Evolutionary conservation across 345 rosid genomes (phyloP), one percentile per base, ranked within the genome.

Genomic region (Rhodomyrtus tomentosa): DNA sequence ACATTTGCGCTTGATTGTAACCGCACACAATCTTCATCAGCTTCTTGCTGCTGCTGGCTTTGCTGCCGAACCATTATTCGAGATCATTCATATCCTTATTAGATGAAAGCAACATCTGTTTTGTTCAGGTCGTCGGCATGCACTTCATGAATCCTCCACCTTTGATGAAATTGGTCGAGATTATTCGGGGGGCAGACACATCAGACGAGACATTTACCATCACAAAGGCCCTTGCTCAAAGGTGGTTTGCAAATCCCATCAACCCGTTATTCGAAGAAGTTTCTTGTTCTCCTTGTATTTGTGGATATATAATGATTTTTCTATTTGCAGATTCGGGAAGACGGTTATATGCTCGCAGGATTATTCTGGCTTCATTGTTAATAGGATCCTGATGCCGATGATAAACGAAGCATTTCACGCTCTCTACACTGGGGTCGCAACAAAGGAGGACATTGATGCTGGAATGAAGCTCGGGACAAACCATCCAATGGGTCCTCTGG

Each of bases 121-220:
- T 68, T 12, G 9, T 20, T 36, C 45, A 91, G 99, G 96, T 94
- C 56, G 91, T 96, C 53, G 98, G 98, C 59, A 96, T 96, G 98
- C 98, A 94, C 86, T 95, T 96, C 84, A 94, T 95, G 98, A 95
- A 96, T 88, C 99, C 98, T 88, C 98, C 98, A 85, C 99, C 99
- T n/a, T 36, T 92, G 85, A 96, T 96, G 99, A 95, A 93, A 89
- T 86, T 95, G 55, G 98, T 95, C 42, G 99, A 95, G 94, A 91
- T 96, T 85, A 89, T 96, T 8, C 94, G 94, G 24, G 96, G 99
- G n/a, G 94, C 95, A 3, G 94, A 94, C 82, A 95, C 98, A 79
- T 95, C 98, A 5, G 95, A 95, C 48, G 94, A 90, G 88, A 95
- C 98, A 72, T 95, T 89, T 85, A 7, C 56, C 68, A 84, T 87